Percentiles rank a stretch among this genome's conserved stretches.
These are phyloP conservation scores for Pseudogymnoascus sp. DNA, from an alignment of 2,329 filamentous ascomycete genomes.

Conservation along the genomic window DNA sequence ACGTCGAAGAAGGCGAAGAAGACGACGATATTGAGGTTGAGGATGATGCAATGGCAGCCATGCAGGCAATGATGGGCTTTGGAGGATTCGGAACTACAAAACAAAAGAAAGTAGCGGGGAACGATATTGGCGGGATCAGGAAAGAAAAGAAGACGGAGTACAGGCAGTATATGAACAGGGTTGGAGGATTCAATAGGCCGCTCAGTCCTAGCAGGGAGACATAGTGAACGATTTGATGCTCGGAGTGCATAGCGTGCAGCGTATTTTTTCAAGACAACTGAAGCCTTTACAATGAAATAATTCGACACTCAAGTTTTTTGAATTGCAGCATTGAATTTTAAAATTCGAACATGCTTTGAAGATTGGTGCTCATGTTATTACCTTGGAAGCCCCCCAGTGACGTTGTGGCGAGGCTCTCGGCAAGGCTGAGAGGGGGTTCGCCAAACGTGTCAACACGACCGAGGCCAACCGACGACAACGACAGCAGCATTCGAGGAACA, in stretches of 20 bases:
- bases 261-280: neutral
- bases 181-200: constrained; percentile 74
- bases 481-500: neutral
- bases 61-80: constrained; percentile 88
- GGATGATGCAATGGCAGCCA: constrained; percentile 62
- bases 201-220: constrained; percentile 47
- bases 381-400: neutral
- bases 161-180: constrained; percentile 90
- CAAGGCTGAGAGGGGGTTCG: constrained; percentile 3
- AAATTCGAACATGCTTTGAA: neutral
- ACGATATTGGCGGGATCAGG: constrained; percentile 70
- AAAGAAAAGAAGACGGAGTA: constrained; percentile 96
- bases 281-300: neutral
- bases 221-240: neutral
- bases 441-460: constrained; percentile 4
- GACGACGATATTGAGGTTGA: constrained; percentile 46
- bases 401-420: neutral
- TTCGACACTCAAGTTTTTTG: neutral
- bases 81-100: constrained; percentile 79
- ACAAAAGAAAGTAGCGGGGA: constrained; percentile 79
- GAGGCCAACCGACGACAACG: neutral
- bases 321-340: neutral
- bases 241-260: neutral
- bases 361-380: neutral
- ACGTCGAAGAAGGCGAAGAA: constrained; percentile 36